A percentile compares a stretch with the other conserved stretches of the same genome.
Evolutionary conservation across 768 basidiomycete genomes (phyloP).

Genomic region (Xerocomellus amylosporus): DNA sequence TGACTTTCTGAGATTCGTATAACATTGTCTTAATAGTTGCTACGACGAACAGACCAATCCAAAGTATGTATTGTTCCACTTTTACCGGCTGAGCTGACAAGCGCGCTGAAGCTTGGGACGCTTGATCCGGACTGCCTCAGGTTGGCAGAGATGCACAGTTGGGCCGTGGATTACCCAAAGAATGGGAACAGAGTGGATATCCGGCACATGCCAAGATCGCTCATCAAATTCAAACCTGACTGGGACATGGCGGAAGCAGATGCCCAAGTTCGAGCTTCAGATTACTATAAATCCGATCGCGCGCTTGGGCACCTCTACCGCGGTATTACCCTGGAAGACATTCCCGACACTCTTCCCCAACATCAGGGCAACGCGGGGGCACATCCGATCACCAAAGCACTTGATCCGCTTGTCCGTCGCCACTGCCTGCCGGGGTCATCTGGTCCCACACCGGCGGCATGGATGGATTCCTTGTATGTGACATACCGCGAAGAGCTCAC

Average conservation of each 20-base stretch:
- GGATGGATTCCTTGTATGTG: neutral
- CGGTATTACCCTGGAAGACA: neutral
- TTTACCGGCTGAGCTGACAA: neutral
- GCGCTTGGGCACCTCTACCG: conserved; percentile 1
- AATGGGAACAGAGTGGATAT: conserved; percentile 63
- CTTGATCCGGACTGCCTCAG: conserved; percentile 51
- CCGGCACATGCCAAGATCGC: conserved; percentile 44
- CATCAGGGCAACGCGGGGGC: neutral
- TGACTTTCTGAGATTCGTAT: neutral
- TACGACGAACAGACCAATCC: conserved; percentile 55
- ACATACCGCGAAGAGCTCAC: conserved; percentile 1
- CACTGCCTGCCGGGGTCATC: neutral
- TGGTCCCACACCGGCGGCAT: neutral
- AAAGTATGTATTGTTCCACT: conserved; percentile 38
- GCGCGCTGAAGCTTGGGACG: conserved; percentile 49
- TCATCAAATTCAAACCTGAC: conserved; percentile 70
- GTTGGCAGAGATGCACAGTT: conserved; percentile 52
- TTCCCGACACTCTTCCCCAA: neutral
- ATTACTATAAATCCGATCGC: conserved; percentile 1
- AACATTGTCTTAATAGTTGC: neutral
- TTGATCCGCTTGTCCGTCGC: neutral
- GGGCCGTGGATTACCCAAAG: conserved; percentile 79
- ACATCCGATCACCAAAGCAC: neutral
- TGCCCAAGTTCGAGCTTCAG: neutral
- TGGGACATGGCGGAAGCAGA: conserved; percentile 24